A percentile compares a stretch with the other conserved stretches of the same genome.
These are phyloP conservation scores for Verticillium nubilum DNA, from an alignment of 2,329 filamentous ascomycete species.

Conservation along the genomic window DNA sequence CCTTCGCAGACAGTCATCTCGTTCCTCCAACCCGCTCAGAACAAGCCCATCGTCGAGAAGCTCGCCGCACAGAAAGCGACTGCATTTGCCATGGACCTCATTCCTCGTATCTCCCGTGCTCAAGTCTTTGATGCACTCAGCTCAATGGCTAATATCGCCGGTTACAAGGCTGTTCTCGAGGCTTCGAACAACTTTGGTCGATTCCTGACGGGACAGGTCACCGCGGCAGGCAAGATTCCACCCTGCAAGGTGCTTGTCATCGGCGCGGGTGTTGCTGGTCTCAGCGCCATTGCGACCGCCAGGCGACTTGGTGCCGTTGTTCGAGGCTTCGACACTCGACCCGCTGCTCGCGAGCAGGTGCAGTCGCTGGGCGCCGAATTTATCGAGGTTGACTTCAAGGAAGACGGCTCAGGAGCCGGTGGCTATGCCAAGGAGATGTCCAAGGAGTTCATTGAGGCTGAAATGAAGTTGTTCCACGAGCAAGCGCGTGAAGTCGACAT, in stretches of 20 bases:
- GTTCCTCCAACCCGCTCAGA: constrained; percentile 78
- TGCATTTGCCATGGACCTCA: constrained; percentile 86
- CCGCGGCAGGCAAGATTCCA: constrained; percentile 84
- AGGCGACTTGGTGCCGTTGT: constrained; percentile 84
- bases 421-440: constrained; percentile 95
- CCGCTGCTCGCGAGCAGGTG: constrained; percentile 84
- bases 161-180: constrained; percentile 87
- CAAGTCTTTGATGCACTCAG: constrained; percentile 85
- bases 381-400: constrained; percentile 77
- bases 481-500: constrained; percentile 87
- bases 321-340: constrained; percentile 83
- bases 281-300: constrained; percentile 84
- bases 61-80: constrained; percentile 68
- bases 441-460: constrained; percentile 85
- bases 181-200: constrained; percentile 86
- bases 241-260: constrained; percentile 88
- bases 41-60: constrained; percentile 67
- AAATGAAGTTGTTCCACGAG: constrained; percentile 88
- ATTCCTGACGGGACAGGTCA: constrained; percentile 84
- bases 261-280: constrained; percentile 80
- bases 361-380: constrained; percentile 88
- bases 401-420: constrained; percentile 78
- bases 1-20: constrained; percentile 72
- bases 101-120: constrained; percentile 82
- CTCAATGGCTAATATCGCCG: constrained; percentile 92